Base-by-base conservation (phyloP, 2,329 filamentous ascomycete genomes). In the Ophiostoma sp. region DNA sequence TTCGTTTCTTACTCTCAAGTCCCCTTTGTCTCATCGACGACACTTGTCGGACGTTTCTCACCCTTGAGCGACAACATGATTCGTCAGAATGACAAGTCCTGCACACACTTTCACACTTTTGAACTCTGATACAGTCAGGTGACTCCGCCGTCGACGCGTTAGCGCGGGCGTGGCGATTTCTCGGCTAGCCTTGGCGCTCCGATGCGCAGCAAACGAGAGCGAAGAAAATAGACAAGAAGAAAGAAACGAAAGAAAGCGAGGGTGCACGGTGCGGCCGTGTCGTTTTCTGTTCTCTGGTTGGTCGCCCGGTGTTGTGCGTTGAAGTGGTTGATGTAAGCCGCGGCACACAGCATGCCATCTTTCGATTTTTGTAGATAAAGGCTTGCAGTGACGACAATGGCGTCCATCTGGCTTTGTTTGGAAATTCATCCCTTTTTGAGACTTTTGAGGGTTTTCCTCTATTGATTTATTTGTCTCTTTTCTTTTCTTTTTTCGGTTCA, bases 91-190 rank as follows among this genome's bases (percentile, higher is more conserved):
- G 52, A 57, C 57, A n/a, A 31, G n/a, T 8, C 17, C 36, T 42
- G n/a, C 17, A 9, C n/a, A 50, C 15, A n/a, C 48, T n/a, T 50
- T 9, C 19, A 55, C 50, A 55, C 50, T 55, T 22, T n/a, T 45
- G 6, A 25, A 45, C 42, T 9, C 31, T n/a, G 22, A 48, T 31
- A n/a, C 64, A 50, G 64, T 68, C 64, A 68, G 64, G 64, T 68
- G 64, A 68, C 64, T 50, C 42, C 25, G 42, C 39, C 64, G 42
- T 50, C 25, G 42, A 2, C 15, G 22, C 17, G n/a, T 33, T 68
- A 68, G 64, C 63, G 63, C 45, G 36, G 33, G 33, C 64, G 64
- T 68, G 64, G 64, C 64, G 25, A 68, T 22, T n/a, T 28, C 64
- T 68, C 6, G 42, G 64, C 42, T 5, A 8, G 7, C 2, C 42